phyloP scores from a whole-genome alignment of 2,329 filamentous ascomycete genomes.

The Talaromyces sp. region DNA sequence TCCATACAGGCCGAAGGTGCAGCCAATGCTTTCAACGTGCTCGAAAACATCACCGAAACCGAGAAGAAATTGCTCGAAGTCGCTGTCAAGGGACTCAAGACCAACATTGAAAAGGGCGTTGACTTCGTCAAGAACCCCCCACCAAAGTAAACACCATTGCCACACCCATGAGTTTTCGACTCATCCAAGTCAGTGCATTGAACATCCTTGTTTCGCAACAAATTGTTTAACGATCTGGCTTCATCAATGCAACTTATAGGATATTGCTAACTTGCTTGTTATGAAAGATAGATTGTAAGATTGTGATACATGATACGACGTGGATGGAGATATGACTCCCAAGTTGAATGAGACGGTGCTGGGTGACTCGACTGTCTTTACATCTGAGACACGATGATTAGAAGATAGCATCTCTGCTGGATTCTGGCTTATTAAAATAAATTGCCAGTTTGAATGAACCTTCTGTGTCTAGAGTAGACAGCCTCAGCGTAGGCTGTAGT shows the following conservation, averaged over 20 bases:
- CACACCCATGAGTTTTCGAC: not conserved
- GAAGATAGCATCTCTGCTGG: constrained; percentile 6
- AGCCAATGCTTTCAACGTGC: constrained; percentile 77
- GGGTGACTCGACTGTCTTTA: constrained; percentile 9
- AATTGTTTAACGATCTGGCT: constrained; percentile 12
- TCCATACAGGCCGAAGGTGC: constrained; percentile 66
- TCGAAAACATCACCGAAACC: constrained; percentile 71
- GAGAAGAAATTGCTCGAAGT: constrained; percentile 83
- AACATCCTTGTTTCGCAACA: constrained; percentile 14
- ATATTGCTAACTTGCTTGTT: constrained; percentile 29
- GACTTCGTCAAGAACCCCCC: constrained; percentile 82
- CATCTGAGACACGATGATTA: constrained; percentile 8
- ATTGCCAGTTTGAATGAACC: constrained; percentile 18
- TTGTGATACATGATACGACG: constrained; percentile 33
- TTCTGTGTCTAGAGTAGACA: constrained; percentile 17
- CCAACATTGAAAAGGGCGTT: constrained; percentile 92
- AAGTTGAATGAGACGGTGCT: not conserved
- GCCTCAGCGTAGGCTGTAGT: not conserved
- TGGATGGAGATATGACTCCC: constrained; percentile 11
- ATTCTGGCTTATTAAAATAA: constrained; percentile 5
- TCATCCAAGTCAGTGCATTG: constrained; percentile 22
- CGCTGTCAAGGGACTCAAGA: constrained; percentile 71
- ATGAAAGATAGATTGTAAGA: constrained; percentile 45
- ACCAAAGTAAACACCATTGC: constrained; percentile 65
- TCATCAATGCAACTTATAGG: constrained; percentile 23